phyloP scores from a whole-genome alignment of 2,329 filamentous ascomycete species.

The Calonectria pseudoreteaudii region DNA sequence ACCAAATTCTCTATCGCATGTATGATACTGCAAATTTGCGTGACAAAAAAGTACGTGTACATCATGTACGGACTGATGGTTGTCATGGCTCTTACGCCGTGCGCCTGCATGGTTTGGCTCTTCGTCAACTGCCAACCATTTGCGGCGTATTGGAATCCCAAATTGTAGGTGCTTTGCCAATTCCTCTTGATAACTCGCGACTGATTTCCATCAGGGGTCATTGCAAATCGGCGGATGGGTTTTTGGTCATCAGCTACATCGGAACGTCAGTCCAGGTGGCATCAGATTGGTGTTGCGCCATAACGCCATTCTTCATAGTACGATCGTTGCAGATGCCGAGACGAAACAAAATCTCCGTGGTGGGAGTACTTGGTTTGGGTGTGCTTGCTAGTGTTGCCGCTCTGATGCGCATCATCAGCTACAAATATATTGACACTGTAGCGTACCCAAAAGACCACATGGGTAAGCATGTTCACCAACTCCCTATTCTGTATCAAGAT shows the following conservation, averaged over 20 bases:
- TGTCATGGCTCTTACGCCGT: slow-evolving; percentile 11
- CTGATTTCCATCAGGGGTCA: slow-evolving; percentile 4
- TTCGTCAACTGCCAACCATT: slow-evolving; percentile 28
- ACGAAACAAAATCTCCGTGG: slow-evolving; percentile 34
- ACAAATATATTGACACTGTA: slow-evolving; percentile 23
- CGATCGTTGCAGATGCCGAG: slow-evolving; percentile 40
- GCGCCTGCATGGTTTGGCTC: slow-evolving; percentile 20
- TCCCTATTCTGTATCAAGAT: not conserved
- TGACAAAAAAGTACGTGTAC: slow-evolving; percentile 24
- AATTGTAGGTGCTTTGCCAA: not conserved
- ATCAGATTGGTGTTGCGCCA: slow-evolving; percentile 44
- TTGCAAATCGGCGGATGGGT: slow-evolving; percentile 23
- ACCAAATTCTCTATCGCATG: slow-evolving; percentile 32
- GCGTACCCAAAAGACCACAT: slow-evolving; percentile 19
- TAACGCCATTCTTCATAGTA: slow-evolving; percentile 46
- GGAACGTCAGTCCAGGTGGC: slow-evolving; percentile 36
- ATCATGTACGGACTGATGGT: slow-evolving; percentile 27
- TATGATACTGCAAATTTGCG: slow-evolving; percentile 30
- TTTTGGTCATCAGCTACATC: slow-evolving; percentile 28
- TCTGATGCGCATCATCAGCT: slow-evolving; percentile 29
- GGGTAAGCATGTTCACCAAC: not conserved
- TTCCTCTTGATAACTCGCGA: not conserved
- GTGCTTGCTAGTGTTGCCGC: slow-evolving; percentile 30
- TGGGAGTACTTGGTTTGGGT: slow-evolving; percentile 24
- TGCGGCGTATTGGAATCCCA: slow-evolving; percentile 27